A percentile compares a stretch with the other conserved stretches of the same genome.
phyloP scores from a whole-genome alignment of 495 filamentous ascomycete species.

The Polyplosphaeria fusca region DNA sequence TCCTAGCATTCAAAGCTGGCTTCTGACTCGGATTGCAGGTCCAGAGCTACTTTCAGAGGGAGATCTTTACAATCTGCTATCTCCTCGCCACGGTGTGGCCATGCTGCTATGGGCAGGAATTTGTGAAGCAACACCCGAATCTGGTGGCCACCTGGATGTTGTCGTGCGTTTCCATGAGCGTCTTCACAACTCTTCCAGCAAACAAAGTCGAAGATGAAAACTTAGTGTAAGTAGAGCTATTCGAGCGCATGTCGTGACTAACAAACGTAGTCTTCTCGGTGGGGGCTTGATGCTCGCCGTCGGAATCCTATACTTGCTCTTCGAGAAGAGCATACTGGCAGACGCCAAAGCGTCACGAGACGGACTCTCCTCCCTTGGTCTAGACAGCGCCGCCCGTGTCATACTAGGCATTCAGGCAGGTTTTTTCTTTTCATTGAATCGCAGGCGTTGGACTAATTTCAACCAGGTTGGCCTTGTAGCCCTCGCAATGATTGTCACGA shows the following conservation, averaged over 20 bases:
- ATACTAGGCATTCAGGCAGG: slow-evolving; percentile 42
- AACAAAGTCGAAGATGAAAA: slow-evolving; percentile 75
- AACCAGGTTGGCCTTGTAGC: slow-evolving; percentile 71
- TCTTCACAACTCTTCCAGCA: slow-evolving; percentile 84
- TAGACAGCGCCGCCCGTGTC: slow-evolving; percentile 31
- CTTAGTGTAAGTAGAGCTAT: slow-evolving; percentile 62
- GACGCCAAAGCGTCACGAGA: slow-evolving; percentile 31
- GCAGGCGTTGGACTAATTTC: too few relatives aligned
- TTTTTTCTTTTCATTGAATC: not conserved
- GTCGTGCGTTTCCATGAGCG: slow-evolving; percentile 78
- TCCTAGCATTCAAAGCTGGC: too few relatives aligned
- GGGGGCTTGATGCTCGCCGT: slow-evolving; percentile 74
- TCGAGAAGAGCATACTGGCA: slow-evolving; percentile 67
- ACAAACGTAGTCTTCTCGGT: slow-evolving; percentile 61
- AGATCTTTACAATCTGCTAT: slow-evolving; percentile 82
- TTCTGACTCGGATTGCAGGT: not conserved
- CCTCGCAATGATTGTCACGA: slow-evolving; percentile 81
- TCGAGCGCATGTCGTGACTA: not conserved
- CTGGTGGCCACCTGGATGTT: slow-evolving; percentile 72
- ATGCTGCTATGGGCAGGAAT: slow-evolving; percentile 64
- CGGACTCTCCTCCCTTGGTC: slow-evolving; percentile 17
- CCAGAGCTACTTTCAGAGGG: slow-evolving; percentile 84
- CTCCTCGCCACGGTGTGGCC: slow-evolving; percentile 76
- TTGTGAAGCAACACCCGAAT: slow-evolving; percentile 60
- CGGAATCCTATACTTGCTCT: slow-evolving; percentile 75